Conservation (phyloP, 345 rosid species). For the Euphorbia pulcherrima region DNA sequence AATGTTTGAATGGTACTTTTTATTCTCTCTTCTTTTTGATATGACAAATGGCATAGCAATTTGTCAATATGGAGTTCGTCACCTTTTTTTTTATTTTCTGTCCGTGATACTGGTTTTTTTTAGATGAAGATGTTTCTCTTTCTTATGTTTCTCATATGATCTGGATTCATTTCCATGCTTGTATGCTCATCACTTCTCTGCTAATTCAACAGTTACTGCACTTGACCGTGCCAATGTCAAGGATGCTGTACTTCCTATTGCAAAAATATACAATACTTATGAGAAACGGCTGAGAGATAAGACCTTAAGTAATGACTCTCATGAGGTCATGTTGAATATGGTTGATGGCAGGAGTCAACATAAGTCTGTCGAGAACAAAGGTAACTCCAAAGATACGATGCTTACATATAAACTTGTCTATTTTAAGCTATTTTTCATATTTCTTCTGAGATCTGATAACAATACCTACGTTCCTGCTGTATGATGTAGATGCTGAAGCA, state of each 20-base stretch:
- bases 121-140: not conserved
- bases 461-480: not conserved
- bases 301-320: constrained; percentile 25
- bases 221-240: constrained; percentile 87
- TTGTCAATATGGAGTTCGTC: not conserved
- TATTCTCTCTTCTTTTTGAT: not conserved
- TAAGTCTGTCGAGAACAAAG: constrained; percentile 34
- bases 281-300: constrained; percentile 35
- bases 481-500: not conserved
- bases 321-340: constrained; percentile 43
- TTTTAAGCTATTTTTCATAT: not conserved
- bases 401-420: not conserved
- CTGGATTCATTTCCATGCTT: constrained; percentile 8
- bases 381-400: constrained; percentile 25
- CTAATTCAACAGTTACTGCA: constrained; percentile 59
- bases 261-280: constrained; percentile 46
- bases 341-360: constrained; percentile 38
- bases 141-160: not conserved
- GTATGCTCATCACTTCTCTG: constrained; percentile 29
- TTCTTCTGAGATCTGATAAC: not conserved
- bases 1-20: constrained; percentile 2
- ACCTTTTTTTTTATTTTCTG: not conserved
- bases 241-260: constrained; percentile 71
- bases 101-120: not conserved
- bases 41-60: too few relatives aligned